Percentiles rank a stretch among this genome's conserved stretches.
phyloP scores from a whole-genome alignment of 306 rosid genomes.

The Dalbergia cultrata region DNA sequence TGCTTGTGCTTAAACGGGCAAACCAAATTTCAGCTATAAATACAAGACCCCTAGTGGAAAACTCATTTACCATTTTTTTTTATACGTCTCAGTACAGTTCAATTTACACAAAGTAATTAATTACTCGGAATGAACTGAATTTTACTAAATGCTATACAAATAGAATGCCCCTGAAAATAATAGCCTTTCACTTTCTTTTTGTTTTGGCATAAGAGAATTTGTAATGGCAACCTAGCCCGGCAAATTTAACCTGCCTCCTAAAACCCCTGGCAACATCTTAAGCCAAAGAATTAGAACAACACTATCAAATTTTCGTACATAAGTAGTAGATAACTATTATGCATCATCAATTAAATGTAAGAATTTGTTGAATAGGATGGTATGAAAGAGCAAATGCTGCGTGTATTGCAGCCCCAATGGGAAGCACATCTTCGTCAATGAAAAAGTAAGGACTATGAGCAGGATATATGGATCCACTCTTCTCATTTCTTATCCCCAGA shows the following conservation, averaged over 20 bases:
- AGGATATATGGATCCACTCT: slow-evolving; percentile 63
- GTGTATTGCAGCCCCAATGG: slow-evolving; percentile 89
- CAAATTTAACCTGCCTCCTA: slow-evolving; percentile 13
- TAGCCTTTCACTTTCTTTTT: not conserved
- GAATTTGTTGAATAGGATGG: slow-evolving; percentile 59
- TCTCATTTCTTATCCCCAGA: slow-evolving; percentile 69
- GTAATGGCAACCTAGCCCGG: not conserved
- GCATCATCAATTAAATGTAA: slow-evolving; percentile 36
- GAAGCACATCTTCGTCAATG: slow-evolving; percentile 75
- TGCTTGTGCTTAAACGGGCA: too few species aligned
- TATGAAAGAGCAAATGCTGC: slow-evolving; percentile 84
- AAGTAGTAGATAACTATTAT: not conserved
- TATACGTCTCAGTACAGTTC: not conserved
- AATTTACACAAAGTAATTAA: not conserved
- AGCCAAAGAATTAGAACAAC: slow-evolving; percentile 22
- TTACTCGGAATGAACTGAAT: not conserved
- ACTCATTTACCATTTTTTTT: not conserved
- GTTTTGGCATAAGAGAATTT: not conserved
- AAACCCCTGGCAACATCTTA: not conserved
- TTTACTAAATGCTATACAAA: not conserved
- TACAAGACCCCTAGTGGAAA: not conserved
- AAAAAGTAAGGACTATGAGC: slow-evolving; percentile 74
- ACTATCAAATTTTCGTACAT: not conserved
- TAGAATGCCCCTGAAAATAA: not conserved
- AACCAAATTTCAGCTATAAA: not conserved